A percentile compares a stretch with the other conserved stretches of the same genome.
phyloP scores from a whole-genome alignment of 202 grass and related monocot species.

The Setaria viridis region DNA sequence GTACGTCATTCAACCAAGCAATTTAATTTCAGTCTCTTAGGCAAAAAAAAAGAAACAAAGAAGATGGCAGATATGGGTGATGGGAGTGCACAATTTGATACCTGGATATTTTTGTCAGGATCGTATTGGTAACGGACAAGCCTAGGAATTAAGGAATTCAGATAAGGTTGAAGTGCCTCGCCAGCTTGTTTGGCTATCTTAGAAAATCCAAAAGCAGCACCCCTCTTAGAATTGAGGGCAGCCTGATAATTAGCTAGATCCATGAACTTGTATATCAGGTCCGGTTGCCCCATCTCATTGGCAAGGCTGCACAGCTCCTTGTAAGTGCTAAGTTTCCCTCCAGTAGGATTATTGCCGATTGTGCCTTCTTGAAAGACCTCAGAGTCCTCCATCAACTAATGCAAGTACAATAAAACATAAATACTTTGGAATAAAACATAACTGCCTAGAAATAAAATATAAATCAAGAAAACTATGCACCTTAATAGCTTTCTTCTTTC shows the following conservation, averaged over 20 bases:
- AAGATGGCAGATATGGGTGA: conserved; percentile 22
- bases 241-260: conserved; percentile 97
- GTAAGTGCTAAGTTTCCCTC: conserved; percentile 94
- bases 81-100: conserved; percentile 49
- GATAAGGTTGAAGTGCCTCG: conserved; percentile 82
- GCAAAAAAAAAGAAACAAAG: neutral
- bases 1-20: neutral
- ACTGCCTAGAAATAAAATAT: conserved; percentile 17
- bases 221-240: conserved; percentile 95
- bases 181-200: conserved; percentile 99
- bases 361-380: conserved; percentile 98
- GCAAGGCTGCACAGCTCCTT: conserved; percentile 95
- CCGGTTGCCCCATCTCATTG: conserved; percentile 97
- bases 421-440: conserved; percentile 19
- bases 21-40: neutral
- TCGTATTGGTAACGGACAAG: conserved; percentile 96
- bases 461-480: conserved; percentile 49
- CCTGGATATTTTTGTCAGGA: conserved; percentile 99
- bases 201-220: conserved; percentile 98
- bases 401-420: conserved; percentile 53
- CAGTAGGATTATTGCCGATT: conserved; percentile 80
- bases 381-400: conserved; percentile 94
- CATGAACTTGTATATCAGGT: conserved; percentile 99
- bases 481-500: conserved; percentile 95
- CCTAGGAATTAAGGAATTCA: conserved; percentile 89